Conservation (phyloP, 306 rosid genomes). For the Carpinus fangiana region DNA sequence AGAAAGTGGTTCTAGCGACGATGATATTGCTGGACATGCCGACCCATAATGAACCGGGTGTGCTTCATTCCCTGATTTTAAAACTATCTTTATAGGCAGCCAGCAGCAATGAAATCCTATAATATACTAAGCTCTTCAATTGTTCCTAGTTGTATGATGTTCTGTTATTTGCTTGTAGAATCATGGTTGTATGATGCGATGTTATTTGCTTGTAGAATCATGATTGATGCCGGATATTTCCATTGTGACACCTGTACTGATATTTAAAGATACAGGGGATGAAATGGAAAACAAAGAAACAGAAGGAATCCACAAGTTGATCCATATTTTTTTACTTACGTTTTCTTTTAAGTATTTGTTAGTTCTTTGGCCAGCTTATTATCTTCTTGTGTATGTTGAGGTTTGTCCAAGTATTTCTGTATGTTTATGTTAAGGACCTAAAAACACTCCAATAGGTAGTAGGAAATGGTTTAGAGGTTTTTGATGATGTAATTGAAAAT, state of each 20-base stretch:
- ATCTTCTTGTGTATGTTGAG: neutral
- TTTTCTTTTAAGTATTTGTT: too few relatives aligned
- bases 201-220: conserved; percentile 42
- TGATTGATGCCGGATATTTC: conserved; percentile 10
- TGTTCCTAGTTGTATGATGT: conserved; percentile 40
- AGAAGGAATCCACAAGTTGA: conserved; percentile 15
- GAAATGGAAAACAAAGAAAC: conserved; percentile 19
- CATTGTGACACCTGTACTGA: conserved; percentile 30
- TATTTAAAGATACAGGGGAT: conserved; percentile 26
- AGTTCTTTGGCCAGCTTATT: too few relatives aligned
- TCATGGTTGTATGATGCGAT: conserved; percentile 30
- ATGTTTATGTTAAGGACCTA: neutral
- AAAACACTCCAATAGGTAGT: neutral
- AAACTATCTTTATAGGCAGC: conserved; percentile 39
- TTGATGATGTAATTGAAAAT: too few relatives aligned
- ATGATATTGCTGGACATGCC: conserved; percentile 84
- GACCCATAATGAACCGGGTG: conserved; percentile 51
- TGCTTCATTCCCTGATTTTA: conserved; percentile 20
- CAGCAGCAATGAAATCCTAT: conserved; percentile 27
- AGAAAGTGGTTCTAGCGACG: conserved; percentile 75
- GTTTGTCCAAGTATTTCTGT: neutral
- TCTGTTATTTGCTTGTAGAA: conserved; percentile 42
- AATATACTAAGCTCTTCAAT: conserved; percentile 7
- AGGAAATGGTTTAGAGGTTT: too few relatives aligned
- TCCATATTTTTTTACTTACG: too few relatives aligned